Percentiles rank a stretch among this genome's conserved stretches.
Evolutionary conservation across 2,329 filamentous ascomycete species (phyloP).

Genomic region (Fonsecaea pedrosoi): DNA sequence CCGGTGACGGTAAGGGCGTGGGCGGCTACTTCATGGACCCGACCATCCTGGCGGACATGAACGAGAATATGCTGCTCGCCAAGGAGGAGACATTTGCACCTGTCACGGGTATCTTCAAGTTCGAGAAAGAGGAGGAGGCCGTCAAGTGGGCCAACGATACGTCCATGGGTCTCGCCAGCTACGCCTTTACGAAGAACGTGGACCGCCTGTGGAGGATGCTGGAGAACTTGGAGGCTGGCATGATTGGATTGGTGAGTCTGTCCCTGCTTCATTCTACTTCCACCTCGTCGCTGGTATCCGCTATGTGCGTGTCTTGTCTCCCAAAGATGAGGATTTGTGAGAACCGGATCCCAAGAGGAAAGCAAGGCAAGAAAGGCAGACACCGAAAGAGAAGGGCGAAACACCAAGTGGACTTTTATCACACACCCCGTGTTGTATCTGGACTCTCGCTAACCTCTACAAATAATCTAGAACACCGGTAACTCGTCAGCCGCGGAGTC

Average conservation of each 20-base stretch:
- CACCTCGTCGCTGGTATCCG: background rate
- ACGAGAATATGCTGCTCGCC: conserved; percentile 62
- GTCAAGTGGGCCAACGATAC: conserved; percentile 50
- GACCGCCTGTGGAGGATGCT: conserved; percentile 70
- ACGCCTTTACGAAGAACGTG: conserved; percentile 72
- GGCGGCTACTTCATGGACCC: conserved; percentile 74
- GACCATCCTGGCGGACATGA: conserved; percentile 68
- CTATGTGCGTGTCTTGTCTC: background rate
- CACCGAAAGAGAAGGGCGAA: background rate
- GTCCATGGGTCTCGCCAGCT: conserved; percentile 57
- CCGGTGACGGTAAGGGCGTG: conserved; percentile 51
- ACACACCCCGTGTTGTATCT: background rate
- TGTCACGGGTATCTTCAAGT: conserved; percentile 67
- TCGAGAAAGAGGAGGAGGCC: conserved; percentile 70
- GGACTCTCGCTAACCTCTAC: conserved; percentile 1
- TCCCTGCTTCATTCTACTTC: conserved; percentile 9
- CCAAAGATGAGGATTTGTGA: background rate
- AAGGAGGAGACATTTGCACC: conserved; percentile 71
- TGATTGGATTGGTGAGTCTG: conserved; percentile 65
- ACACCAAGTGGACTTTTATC: background rate
- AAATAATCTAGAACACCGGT: conserved; percentile 48
- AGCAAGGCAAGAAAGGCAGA: background rate
- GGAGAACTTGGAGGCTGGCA: conserved; percentile 72
- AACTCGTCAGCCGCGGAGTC: conserved; percentile 71
- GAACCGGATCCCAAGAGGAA: background rate